phyloP scores from a whole-genome alignment of 2,329 filamentous ascomycete genomes.

The Cladophialophora carrionii region DNA sequence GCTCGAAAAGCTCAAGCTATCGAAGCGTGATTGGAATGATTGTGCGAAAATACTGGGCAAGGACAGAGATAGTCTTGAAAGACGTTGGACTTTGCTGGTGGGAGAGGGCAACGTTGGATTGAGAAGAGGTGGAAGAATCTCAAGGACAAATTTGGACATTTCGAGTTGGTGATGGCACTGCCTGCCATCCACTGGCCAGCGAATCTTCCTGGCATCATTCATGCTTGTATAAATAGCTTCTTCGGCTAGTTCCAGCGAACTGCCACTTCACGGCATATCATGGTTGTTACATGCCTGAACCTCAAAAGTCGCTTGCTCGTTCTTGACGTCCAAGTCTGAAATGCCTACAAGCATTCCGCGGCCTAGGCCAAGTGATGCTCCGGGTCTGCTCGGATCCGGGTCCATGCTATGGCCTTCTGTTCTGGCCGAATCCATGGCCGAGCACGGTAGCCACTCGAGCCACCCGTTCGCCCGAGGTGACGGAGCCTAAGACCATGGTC shows the following conservation, averaged over 20 bases:
- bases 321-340: neutral
- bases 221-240: constrained; percentile 23
- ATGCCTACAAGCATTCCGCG: neutral
- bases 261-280: constrained; percentile 7
- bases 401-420: neutral
- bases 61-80: constrained; percentile 47
- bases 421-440: neutral
- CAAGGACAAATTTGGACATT: constrained; percentile 33
- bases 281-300: neutral
- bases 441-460: neutral
- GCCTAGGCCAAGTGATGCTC: neutral
- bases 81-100: constrained; percentile 49
- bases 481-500: neutral
- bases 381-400: neutral
- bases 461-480: neutral
- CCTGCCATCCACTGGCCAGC: constrained; percentile 1
- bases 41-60: constrained; percentile 50
- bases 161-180: constrained; percentile 29
- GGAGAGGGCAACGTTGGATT: constrained; percentile 51
- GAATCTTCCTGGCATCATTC: constrained; percentile 8
- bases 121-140: constrained; percentile 33
- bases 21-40: constrained; percentile 51
- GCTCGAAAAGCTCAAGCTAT: constrained; percentile 50
- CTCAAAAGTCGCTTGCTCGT: neutral
- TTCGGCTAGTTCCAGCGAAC: constrained; percentile 28